These are phyloP conservation scores for Coemansia sp. DNA, from an alignment of 371 early-diverging fungal genomes.

Conservation along the genomic window DNA sequence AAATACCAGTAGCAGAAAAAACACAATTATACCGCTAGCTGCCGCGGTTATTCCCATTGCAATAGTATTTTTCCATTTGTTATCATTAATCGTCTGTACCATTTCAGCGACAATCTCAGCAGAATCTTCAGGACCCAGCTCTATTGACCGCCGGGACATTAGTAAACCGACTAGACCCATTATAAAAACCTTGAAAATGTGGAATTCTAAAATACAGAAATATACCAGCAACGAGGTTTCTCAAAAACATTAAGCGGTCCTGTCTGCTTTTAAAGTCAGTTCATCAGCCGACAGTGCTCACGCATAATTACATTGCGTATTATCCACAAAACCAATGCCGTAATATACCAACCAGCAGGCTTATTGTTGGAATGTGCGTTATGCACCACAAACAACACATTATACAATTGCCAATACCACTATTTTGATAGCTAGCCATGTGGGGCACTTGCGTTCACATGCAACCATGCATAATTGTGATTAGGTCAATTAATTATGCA, in stretches of 20 bases:
- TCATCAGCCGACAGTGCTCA: constrained; percentile 1
- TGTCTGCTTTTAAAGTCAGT: neutral
- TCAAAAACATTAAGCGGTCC: neutral
- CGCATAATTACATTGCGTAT: neutral
- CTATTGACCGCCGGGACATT: neutral
- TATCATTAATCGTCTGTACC: neutral
- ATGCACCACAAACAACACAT: neutral
- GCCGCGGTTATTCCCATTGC: constrained; percentile 2
- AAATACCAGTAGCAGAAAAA: constrained; percentile 17
- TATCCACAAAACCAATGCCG: neutral
- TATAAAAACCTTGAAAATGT: neutral
- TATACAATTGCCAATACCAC: neutral
- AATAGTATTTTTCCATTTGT: neutral
- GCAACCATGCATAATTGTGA: neutral
- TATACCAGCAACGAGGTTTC: neutral
- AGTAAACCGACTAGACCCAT: neutral
- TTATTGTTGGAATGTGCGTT: neutral
- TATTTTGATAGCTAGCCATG: neutral
- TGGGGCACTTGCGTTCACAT: neutral
- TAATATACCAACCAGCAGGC: neutral
- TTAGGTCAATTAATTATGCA: neutral
- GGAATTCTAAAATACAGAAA: neutral
- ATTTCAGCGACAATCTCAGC: neutral
- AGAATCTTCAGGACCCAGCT: constrained; percentile 6
- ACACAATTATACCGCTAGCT: constrained; percentile 14